A percentile compares a stretch with the other conserved stretches of the same genome.
Evolutionary conservation across 2,329 filamentous ascomycete species (phyloP).

Genomic region (Aureobasidium sp.): DNA sequence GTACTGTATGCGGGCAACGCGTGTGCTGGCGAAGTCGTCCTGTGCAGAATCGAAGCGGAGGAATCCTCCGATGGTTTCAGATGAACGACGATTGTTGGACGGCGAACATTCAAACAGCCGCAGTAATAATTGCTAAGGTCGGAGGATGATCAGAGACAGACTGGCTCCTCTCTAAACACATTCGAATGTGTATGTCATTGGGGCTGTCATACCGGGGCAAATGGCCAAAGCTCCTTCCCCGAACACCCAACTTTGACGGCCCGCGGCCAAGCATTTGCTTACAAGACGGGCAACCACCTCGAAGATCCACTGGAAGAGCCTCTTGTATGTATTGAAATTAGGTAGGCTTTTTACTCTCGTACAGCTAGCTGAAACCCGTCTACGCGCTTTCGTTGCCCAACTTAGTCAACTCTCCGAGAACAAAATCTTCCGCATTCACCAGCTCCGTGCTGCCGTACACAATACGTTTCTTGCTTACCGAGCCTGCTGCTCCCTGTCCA

Average conservation of each 20-base stretch:
- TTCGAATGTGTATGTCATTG: not conserved
- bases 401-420: slow-evolving; percentile 49
- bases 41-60: not conserved
- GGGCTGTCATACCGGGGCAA: not conserved
- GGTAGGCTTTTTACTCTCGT: not conserved
- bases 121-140: not conserved
- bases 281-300: not conserved
- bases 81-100: not conserved
- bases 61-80: not conserved
- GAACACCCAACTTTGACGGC: not conserved
- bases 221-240: slow-evolving; percentile 6
- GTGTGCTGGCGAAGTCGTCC: not conserved
- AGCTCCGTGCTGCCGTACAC: slow-evolving; percentile 89
- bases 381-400: slow-evolving; percentile 50
- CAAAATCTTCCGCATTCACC: slow-evolving; percentile 56
- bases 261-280: not conserved
- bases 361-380: not conserved
- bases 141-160: not conserved
- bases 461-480: slow-evolving; percentile 65
- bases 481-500: slow-evolving; percentile 44
- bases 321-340: not conserved
- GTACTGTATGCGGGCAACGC: not conserved
- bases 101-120: not conserved
- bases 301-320: not conserved
- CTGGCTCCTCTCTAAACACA: not conserved